These are phyloP conservation scores for Leishmania major DNA, from an alignment of 208 protist species.

Conservation along the genomic window DNA sequence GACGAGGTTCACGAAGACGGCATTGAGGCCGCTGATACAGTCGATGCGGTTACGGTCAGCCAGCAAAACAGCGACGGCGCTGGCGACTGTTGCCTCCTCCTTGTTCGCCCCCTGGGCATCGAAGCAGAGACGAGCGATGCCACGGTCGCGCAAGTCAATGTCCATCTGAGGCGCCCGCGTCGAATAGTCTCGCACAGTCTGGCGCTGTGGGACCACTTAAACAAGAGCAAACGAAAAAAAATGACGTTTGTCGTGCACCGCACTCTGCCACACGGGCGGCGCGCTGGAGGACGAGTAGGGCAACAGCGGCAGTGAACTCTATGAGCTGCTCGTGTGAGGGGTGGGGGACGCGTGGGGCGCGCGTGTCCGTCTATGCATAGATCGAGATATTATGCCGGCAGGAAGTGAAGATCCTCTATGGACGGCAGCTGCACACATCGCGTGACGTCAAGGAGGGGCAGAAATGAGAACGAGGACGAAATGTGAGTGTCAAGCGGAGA, in stretches of 20 bases:
- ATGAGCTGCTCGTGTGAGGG: neutral
- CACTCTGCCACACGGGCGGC: neutral
- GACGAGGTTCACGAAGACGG: slow-evolving; percentile 57
- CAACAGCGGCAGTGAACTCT: neutral
- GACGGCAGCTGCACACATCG: neutral
- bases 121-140: slow-evolving; percentile 76
- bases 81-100: slow-evolving; percentile 62
- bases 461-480: neutral
- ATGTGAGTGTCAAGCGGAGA: neutral
- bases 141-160: slow-evolving; percentile 66
- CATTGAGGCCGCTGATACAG: slow-evolving; percentile 52
- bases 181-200: neutral
- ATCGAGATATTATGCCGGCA: neutral
- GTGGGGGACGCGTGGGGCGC: neutral
- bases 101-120: slow-evolving; percentile 29
- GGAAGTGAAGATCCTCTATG: neutral
- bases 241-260: neutral
- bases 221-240: slow-evolving; percentile 5
- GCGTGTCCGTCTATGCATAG: neutral
- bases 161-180: slow-evolving; percentile 46
- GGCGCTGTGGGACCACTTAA: no score
- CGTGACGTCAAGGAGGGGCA: neutral
- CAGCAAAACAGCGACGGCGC: slow-evolving; percentile 38
- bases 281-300: neutral
- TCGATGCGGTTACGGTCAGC: slow-evolving; percentile 66